Conservation (phyloP, 2,329 filamentous ascomycete species). For the Botrytis pseudocinerea region DNA sequence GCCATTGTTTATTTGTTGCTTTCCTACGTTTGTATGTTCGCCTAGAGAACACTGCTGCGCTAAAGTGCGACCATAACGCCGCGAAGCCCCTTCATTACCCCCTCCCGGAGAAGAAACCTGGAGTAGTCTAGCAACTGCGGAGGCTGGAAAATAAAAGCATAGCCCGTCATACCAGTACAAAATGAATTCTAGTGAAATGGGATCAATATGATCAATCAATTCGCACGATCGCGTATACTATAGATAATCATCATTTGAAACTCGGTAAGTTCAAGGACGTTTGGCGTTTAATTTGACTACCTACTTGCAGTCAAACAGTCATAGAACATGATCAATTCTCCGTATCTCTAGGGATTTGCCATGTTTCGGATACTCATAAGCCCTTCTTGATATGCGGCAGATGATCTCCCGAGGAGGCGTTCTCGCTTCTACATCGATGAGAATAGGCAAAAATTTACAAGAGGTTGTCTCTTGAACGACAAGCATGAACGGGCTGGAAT, state of each 20-base stretch:
- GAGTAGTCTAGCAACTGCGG: constrained; percentile 22
- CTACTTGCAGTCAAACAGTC: constrained; percentile 10
- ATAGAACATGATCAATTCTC: constrained; percentile 22
- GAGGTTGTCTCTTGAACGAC: neutral
- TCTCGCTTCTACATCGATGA: constrained; percentile 22
- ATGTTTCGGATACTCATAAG: constrained; percentile 25
- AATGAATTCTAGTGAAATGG: neutral
- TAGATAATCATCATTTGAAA: constrained; percentile 3
- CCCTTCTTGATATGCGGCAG: constrained; percentile 28
- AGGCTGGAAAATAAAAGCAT: constrained; percentile 6
- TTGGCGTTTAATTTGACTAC: constrained; percentile 10
- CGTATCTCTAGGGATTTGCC: constrained; percentile 14
- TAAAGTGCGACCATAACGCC: constrained; percentile 21
- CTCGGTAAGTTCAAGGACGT: constrained; percentile 12
- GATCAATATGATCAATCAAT: constrained; percentile 14
- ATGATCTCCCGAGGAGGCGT: constrained; percentile 32
- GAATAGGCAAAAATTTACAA: constrained; percentile 6
- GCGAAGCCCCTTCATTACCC: constrained; percentile 23
- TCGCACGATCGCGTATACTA: constrained; percentile 7
- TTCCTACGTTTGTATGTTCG: neutral
- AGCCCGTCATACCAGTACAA: neutral
- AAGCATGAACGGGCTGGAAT: constrained; percentile 22
- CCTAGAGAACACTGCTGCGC: neutral
- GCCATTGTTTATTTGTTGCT: neutral
- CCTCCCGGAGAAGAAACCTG: constrained; percentile 23